Percentiles rank a stretch among this genome's conserved stretches.
Evolutionary conservation across 2,329 filamentous ascomycete species (phyloP).

Genomic region (Neofusicoccum kwambonambiense): DNA sequence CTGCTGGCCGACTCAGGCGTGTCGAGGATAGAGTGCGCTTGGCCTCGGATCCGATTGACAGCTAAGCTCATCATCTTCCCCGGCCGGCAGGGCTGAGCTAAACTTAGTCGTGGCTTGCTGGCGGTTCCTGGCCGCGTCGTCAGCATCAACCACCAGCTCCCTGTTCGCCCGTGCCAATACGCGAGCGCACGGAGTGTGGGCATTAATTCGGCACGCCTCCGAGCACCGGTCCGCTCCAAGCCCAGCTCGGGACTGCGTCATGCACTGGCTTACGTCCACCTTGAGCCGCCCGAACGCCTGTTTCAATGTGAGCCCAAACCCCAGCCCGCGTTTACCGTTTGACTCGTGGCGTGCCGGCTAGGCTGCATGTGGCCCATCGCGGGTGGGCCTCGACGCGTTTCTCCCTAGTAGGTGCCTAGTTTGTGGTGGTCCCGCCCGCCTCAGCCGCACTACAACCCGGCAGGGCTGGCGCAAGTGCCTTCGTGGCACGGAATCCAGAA

Average conservation of each 20-base stretch:
- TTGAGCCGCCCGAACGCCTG: background rate
- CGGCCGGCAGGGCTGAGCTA: conserved; percentile 3
- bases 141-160: background rate
- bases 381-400: background rate
- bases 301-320: background rate
- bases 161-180: background rate
- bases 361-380: background rate
- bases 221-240: background rate
- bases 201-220: background rate
- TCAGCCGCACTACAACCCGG: background rate
- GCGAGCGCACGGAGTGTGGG: background rate
- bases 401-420: background rate
- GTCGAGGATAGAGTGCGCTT: conserved; percentile 1
- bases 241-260: background rate
- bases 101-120: background rate
- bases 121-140: background rate
- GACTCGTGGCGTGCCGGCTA: background rate
- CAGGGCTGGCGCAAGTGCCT: background rate
- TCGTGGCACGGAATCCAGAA: background rate
- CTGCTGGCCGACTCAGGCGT: too few species aligned
- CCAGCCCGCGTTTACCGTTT: background rate
- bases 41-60: background rate
- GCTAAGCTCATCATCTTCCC: background rate
- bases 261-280: background rate
- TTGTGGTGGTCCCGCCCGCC: background rate